A percentile compares a stretch with the other conserved stretches of the same genome.
phyloP scores from a whole-genome alignment of 371 early-diverging fungal genomes.

The Mortierella sp. region DNA sequence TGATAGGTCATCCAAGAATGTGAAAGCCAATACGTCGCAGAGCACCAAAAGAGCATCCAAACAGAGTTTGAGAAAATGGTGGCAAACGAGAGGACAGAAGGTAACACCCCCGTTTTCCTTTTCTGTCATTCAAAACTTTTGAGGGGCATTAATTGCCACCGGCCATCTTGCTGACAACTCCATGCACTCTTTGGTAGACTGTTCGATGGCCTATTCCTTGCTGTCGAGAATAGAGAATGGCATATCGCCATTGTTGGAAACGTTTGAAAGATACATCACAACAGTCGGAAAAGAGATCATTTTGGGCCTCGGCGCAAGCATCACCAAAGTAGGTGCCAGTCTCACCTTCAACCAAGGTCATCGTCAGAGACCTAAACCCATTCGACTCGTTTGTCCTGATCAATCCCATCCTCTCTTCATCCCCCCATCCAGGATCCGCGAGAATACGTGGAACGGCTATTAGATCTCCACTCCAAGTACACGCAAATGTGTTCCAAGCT shows the following conservation, averaged over 20 bases:
- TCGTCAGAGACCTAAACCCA: too few species aligned
- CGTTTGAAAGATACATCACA: constrained; percentile 73
- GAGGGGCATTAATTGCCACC: neutral
- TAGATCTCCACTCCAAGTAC: constrained; percentile 74
- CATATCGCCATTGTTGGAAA: constrained; percentile 66
- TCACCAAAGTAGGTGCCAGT: constrained; percentile 68
- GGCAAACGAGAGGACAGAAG: constrained; percentile 68
- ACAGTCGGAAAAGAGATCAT: constrained; percentile 69
- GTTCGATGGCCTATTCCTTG: constrained; percentile 76
- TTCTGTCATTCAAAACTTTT: neutral
- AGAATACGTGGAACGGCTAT: constrained; percentile 73
- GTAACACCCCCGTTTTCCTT: constrained; percentile 46
- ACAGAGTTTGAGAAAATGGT: constrained; percentile 80
- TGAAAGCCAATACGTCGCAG: constrained; percentile 78
- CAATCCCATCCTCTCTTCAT: neutral
- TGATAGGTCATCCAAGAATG: constrained; percentile 75
- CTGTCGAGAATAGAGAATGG: constrained; percentile 74
- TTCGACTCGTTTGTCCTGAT: too few species aligned
- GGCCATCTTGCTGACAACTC: neutral
- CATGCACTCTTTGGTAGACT: too few species aligned
- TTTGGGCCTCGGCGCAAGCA: constrained; percentile 60
- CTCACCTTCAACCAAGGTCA: too few species aligned
- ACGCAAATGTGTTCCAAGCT: constrained; percentile 66
- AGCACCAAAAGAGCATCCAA: constrained; percentile 73
- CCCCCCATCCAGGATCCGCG: constrained; percentile 68